Conservation (phyloP, 2,329 filamentous ascomycete genomes). For the Penicillium sp. region DNA sequence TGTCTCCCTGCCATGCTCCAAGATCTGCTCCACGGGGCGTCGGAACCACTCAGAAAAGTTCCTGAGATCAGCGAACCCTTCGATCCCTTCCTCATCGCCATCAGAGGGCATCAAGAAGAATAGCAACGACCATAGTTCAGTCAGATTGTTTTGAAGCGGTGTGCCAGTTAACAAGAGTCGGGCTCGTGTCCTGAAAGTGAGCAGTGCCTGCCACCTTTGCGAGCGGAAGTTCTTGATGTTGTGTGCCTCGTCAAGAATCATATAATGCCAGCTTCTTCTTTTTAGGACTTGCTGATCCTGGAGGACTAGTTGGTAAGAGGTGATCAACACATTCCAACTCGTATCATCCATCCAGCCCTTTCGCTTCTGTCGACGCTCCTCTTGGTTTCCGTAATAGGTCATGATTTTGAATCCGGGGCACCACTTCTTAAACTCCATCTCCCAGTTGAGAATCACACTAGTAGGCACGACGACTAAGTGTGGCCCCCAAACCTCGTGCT, state of each 20-base stretch:
- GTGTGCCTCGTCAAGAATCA: constrained; percentile 95
- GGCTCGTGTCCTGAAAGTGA: constrained; percentile 84
- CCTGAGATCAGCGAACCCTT: constrained; percentile 85
- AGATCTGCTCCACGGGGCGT: constrained; percentile 87
- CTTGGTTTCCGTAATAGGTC: constrained; percentile 88
- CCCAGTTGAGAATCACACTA: constrained; percentile 98
- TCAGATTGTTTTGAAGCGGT: constrained; percentile 90
- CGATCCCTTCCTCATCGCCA: constrained; percentile 61
- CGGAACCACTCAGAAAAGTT: constrained; percentile 96
- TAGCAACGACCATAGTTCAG: constrained; percentile 89
- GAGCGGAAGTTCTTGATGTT: constrained; percentile 99
- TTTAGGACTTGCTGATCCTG: constrained; percentile 96
- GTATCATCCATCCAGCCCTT: constrained; percentile 89
- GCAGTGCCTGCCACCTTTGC: constrained; percentile 86
- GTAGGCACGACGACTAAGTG: constrained; percentile 94
- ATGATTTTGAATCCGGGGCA: constrained; percentile 95
- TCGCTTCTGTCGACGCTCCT: constrained; percentile 83
- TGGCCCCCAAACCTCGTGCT: constrained; percentile 87
- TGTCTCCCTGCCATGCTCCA: constrained; percentile 85
- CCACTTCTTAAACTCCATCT: constrained; percentile 99
- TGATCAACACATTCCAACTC: constrained; percentile 94
- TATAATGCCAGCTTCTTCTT: constrained; percentile 87
- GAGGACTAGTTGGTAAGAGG: constrained; percentile 90
- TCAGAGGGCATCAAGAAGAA: constrained; percentile 94
- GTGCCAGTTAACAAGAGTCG: constrained; percentile 85